Evolutionary conservation across 2,329 filamentous ascomycete genomes (phyloP).

Genomic region (Mariannaea sp.): DNA sequence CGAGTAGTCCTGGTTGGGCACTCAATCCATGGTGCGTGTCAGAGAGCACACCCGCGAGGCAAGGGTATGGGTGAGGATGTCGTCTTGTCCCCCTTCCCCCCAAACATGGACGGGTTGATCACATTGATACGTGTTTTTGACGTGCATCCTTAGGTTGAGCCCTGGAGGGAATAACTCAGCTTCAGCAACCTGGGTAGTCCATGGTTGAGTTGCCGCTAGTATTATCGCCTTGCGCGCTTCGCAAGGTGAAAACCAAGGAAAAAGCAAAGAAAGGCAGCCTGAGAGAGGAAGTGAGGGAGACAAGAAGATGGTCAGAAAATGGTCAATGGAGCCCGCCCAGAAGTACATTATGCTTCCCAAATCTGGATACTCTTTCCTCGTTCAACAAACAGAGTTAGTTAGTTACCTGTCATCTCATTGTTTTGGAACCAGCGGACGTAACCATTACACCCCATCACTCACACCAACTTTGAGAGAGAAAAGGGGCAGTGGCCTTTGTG

Average conservation of each 20-base stretch:
- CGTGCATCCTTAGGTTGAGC: no score
- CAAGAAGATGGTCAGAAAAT: no score
- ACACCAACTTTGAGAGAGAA: not conserved
- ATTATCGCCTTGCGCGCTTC: slow-evolving; percentile 3
- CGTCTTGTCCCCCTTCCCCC: not conserved
- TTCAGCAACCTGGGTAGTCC: no score
- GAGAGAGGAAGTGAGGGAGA: no score
- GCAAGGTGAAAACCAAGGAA: slow-evolving; percentile 7
- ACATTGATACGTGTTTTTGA: not conserved
- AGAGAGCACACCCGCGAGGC: not conserved
- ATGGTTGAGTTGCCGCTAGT: slow-evolving; percentile 9
- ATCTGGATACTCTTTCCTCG: not conserved
- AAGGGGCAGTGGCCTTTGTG: not conserved
- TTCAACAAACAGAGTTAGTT: not conserved
- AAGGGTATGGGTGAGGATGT: not conserved
- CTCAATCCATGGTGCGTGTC: not conserved
- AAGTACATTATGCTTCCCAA: slow-evolving; percentile 2
- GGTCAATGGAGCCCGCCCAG: no score
- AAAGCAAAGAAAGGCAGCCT: slow-evolving; percentile 11
- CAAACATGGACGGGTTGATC: no score
- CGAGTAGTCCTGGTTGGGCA: not conserved
- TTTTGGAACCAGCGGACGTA: not conserved
- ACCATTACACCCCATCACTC: not conserved
- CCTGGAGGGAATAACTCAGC: no score
- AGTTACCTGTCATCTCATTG: slow-evolving; percentile 12